Evolutionary conservation across 139 green algal species (phyloP).

Genomic region (Chlamydomonas asymmetrica): DNA sequence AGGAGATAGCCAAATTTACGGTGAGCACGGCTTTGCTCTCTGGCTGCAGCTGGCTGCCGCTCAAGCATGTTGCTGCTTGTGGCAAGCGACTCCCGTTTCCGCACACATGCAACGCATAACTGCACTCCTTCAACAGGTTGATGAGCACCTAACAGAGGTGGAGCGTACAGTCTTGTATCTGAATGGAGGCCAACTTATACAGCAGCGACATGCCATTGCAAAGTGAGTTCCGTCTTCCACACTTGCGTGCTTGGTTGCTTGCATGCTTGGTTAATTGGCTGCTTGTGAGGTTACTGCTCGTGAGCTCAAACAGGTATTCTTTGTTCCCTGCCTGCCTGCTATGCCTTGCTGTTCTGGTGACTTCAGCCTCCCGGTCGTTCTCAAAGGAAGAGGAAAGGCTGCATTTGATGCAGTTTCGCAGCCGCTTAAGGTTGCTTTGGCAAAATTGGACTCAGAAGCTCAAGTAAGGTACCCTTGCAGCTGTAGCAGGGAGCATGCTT

Average conservation of each 20-base stretch:
- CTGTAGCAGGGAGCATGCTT: no score
- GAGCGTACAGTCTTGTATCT: conserved; percentile 47
- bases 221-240: conserved; percentile 33
- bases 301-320: no score
- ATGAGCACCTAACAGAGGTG: conserved; percentile 43
- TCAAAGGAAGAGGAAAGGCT: conserved; percentile 29
- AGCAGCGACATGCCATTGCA: conserved; percentile 47
- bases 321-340: not conserved
- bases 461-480: no score
- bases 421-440: conserved; percentile 41
- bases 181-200: conserved; percentile 41
- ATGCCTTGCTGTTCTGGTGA: not conserved
- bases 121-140: no score
- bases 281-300: no score
- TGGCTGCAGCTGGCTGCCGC: not conserved
- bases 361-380: conserved; percentile 40
- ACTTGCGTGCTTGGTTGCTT: not conserved
- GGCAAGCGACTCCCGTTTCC: not conserved
- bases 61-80: not conserved
- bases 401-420: conserved; percentile 41
- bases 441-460: conserved; percentile 31
- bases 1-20: conserved; percentile 42
- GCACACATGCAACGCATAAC: not conserved
- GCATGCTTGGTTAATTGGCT: conserved; percentile 8
- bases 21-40: conserved; percentile 8